Evolutionary conservation across 345 rosid species (phyloP), one percentile per base, ranked within the genome.

Genomic region (Eutrema japonicum): DNA sequence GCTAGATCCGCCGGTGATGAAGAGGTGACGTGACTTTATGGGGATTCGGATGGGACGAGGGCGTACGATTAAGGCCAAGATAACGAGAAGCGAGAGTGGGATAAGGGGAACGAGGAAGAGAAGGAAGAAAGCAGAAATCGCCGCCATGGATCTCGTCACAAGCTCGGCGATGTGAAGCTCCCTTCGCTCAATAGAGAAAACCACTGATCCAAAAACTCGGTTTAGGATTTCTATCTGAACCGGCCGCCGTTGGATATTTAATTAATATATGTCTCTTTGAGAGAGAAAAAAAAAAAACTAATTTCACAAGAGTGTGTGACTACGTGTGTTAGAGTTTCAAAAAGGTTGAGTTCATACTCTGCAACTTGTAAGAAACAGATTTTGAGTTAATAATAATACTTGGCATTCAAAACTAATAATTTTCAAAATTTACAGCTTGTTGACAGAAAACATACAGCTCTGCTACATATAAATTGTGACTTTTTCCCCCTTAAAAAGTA

Each of bases 1-100:
- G 66, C 90, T 90, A 46, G 98, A 93, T 66, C 97, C 96, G 40
- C 98, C 96, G 47, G 97, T 93, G 80, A 90, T 79, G 87, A 90
- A 87, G 13, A 90, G 92, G 74, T 89, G 97, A 59, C 97, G 91
- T 60, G 78, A 73, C 70, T 86, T 89, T 63, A 91, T 82, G 1
- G 91, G 87, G 84, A 93, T 79, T 42, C 6, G 78, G 73, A 80
- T 80, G 7, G 89, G 87, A 2, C 83, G 79, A 27, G 96, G 97
- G 2, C 88, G 83, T 58, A 80, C 86, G 45, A 88, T 81, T 52
- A 83, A 14, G 63, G 60, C 79, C 41, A 90, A 83, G 66, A 84
- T 40, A 7, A 63, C 60, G 60, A 89, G 81, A 42, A 89, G 81
- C 13, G 71, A 71, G 64, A 80, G 54, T 1, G 91, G 90, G 49